Evolutionary conservation across 148 eudicot genomes (phyloP), one percentile per base, ranked within the genome.

Genomic region (Rhododendron williamsianum): DNA sequence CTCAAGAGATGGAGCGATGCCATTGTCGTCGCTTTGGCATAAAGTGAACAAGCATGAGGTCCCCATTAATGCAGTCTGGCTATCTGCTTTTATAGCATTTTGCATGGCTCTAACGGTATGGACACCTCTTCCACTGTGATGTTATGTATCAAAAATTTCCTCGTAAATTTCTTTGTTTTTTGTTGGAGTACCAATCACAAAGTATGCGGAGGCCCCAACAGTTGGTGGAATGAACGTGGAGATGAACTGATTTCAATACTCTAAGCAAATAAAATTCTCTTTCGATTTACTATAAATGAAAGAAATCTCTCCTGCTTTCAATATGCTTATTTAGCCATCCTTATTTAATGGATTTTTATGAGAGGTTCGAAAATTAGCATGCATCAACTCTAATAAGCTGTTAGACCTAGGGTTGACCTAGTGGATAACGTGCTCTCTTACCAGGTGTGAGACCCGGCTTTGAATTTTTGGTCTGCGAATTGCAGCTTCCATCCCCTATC

Each of bases 1-100:
- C 92, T 97, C 98, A 38, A 91, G 99, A 91, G 99, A 97, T 87
- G 99, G 99, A n/a, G 98, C 99, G 25, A 94, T 97, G 98, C 99
- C 98, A 63, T 92, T 92, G 71, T 95, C 99, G 52, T 67, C 94
- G 15, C 41, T 92, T 54, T 97, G 99, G 99, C 99, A 95, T 86
- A 92, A 94, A 87, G 98, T 97, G 63, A 97, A 95, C 86, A 84
- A 90, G 81, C 96, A 95, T 23, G 99, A 97, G 67, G 91, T 97
- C 88, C 99, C 99, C 72, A 65, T 95, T 54, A 88, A 97, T 90
- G 98, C 99, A 19, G 99, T 97, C 71, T 97, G 99, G 99, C 86
- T 90, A 88, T 95, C 98, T 43, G 98, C 93, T 81, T 81, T 92
- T 81, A 90, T 97, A 77, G 95, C 98, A 78, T 97, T 97, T 88